These are phyloP conservation scores for Mycena galopus DNA, from an alignment of 768 basidiomycete species.

Conservation along the genomic window DNA sequence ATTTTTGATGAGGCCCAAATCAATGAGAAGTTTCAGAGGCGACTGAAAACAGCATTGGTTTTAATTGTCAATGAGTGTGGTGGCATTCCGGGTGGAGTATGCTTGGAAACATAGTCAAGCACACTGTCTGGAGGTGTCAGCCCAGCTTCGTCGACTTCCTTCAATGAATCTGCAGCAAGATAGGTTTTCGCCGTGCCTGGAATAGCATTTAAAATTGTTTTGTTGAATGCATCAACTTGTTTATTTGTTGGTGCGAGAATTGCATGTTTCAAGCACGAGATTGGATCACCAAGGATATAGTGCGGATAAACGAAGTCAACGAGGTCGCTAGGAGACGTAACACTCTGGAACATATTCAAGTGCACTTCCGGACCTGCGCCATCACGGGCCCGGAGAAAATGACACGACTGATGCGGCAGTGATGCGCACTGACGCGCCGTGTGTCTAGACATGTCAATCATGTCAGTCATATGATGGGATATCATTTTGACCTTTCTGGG, in stretches of 20 bases:
- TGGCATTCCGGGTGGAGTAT: conserved; percentile 36
- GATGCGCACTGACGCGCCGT: too few species aligned
- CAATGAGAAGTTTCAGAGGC: conserved; percentile 53
- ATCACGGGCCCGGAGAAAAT: too few species aligned
- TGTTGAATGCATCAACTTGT: neutral
- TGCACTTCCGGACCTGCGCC: neutral
- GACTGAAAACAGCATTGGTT: conserved; percentile 46
- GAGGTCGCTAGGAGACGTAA: neutral
- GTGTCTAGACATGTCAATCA: too few species aligned
- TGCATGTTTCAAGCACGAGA: neutral
- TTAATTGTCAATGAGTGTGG: conserved; percentile 46
- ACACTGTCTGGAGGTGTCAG: conserved; percentile 23
- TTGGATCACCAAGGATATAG: neutral
- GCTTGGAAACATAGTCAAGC: conserved; percentile 33
- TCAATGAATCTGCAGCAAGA: conserved; percentile 33
- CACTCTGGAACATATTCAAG: neutral
- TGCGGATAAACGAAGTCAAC: neutral
- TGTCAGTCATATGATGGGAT: too few species aligned
- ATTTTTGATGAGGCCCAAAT: conserved; percentile 55
- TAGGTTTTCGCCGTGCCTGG: neutral
- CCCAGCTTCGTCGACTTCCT: conserved; percentile 12
- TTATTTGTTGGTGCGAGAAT: neutral
- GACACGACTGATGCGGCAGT: too few species aligned
- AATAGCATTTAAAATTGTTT: neutral
- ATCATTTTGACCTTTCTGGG: too few species aligned